These are phyloP conservation scores for Lichtheimia ramosa DNA, from an alignment of 371 early-diverging fungal genomes.

Conservation along the genomic window DNA sequence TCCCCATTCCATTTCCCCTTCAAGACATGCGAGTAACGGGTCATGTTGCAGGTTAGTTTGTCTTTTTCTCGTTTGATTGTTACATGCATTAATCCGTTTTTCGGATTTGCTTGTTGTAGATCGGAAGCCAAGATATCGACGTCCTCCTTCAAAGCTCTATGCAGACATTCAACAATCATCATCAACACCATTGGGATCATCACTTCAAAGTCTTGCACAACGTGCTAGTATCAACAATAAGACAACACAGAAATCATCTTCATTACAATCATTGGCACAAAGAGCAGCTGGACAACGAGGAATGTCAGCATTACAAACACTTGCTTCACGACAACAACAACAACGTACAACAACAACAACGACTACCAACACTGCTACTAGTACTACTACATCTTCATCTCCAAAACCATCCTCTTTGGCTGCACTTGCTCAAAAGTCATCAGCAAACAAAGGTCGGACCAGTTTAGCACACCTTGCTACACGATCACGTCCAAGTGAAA, in stretches of 20 bases:
- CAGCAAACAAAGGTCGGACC: conserved; percentile 5
- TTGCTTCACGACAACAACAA: conserved; percentile 17
- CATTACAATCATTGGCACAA: conserved; percentile 31
- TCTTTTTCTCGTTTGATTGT: background rate
- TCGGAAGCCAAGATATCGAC: conserved; percentile 21
- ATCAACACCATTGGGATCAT: background rate
- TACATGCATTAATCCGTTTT: background rate
- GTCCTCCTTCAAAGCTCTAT: conserved; percentile 23
- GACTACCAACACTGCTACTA: conserved; percentile 3
- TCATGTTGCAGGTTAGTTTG: background rate
- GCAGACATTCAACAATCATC: conserved; percentile 1
- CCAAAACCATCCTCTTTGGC: conserved; percentile 16
- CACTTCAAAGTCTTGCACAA: conserved; percentile 11
- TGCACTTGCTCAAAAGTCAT: conserved; percentile 30
- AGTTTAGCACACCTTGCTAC: conserved; percentile 25
- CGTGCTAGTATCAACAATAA: background rate
- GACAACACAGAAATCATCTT: conserved; percentile 4
- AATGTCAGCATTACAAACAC: conserved; percentile 12
- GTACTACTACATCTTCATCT: background rate
- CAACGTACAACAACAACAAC: background rate
- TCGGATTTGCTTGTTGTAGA: conserved; percentile 5
- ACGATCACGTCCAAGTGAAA: conserved; percentile 4
- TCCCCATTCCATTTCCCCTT: conserved; percentile 4
- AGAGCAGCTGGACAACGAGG: conserved; percentile 14
- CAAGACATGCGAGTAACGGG: background rate